Conservation (phyloP, 352 stramenopile genomes). For the Hyaloperonospora brassicae region DNA sequence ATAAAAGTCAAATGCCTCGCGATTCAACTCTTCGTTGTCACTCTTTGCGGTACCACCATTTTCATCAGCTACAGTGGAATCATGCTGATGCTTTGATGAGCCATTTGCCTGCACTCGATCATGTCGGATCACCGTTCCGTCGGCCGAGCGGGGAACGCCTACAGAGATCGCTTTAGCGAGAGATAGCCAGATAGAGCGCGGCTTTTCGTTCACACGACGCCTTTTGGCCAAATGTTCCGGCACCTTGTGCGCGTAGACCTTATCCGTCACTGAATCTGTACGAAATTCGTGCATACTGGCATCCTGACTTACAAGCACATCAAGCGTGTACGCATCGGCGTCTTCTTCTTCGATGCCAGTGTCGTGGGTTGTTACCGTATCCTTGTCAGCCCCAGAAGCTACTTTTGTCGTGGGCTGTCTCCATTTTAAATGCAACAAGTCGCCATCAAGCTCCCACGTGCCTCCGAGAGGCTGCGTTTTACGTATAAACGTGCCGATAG, state of each 20-base stretch:
- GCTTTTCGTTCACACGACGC: constrained; percentile 29
- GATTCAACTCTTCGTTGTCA: constrained; percentile 9
- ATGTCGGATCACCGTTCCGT: constrained; percentile 33
- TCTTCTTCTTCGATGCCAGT: constrained; percentile 27
- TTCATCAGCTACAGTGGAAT: constrained; percentile 9
- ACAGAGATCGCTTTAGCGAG: constrained; percentile 53
- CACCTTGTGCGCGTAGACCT: constrained; percentile 51
- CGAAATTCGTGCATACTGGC: constrained; percentile 67
- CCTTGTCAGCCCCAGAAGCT: constrained; percentile 3
- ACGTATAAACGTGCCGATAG: constrained; percentile 49
- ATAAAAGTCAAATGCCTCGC: constrained; percentile 38
- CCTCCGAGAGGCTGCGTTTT: constrained; percentile 61
- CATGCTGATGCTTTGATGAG: constrained; percentile 4
- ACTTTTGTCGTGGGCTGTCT: constrained; percentile 23
- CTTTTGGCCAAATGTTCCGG: constrained; percentile 57
- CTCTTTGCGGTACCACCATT: constrained; percentile 5
- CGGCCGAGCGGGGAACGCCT: constrained; percentile 40
- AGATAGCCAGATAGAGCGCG: constrained; percentile 51
- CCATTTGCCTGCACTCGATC: constrained; percentile 5
- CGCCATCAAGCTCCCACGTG: constrained; percentile 70
- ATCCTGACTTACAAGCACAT: constrained; percentile 73
- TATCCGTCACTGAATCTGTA: constrained; percentile 56
- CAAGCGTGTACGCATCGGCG: constrained; percentile 51
- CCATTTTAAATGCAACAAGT: constrained; percentile 80
- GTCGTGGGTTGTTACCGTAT: constrained; percentile 15